phyloP scores from a whole-genome alignment of 169 alveolate genomes.

The Plasmodium inui region DNA sequence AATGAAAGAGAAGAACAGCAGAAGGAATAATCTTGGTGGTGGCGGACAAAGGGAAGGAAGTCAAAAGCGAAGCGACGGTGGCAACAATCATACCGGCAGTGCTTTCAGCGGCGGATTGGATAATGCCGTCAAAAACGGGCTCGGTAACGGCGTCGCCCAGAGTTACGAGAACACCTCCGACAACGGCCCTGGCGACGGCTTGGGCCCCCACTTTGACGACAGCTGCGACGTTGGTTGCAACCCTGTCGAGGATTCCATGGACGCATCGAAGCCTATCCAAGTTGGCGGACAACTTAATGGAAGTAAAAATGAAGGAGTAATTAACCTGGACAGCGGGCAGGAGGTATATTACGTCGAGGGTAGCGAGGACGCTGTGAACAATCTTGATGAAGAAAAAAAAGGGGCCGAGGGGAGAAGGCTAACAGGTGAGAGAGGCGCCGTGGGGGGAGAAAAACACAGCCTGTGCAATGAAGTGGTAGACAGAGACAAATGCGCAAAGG shows the following conservation, averaged over 20 bases:
- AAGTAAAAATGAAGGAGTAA: background rate
- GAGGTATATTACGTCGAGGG: background rate
- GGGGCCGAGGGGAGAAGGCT: background rate
- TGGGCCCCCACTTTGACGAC: background rate
- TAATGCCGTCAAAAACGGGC: background rate
- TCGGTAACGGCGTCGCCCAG: background rate
- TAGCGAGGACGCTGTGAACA: background rate
- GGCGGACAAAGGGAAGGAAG: background rate
- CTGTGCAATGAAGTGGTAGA: background rate
- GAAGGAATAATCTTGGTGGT: background rate
- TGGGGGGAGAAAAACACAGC: background rate
- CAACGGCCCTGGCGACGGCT: background rate
- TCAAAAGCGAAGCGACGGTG: background rate
- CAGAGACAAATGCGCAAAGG: background rate
- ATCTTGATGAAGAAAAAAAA: background rate
- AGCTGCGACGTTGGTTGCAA: background rate
- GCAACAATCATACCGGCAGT: background rate
- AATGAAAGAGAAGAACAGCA: background rate
- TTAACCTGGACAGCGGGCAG: background rate
- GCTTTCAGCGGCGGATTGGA: background rate
- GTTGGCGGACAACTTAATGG: background rate
- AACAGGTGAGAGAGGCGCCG: background rate
- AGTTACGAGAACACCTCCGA: background rate
- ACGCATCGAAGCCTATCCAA: background rate
- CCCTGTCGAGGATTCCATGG: background rate